A percentile compares a stretch with the other conserved stretches of the same genome.
Evolutionary conservation across 192 early-diverging fungal genomes (phyloP).

Genomic region (Geranomyces variabilis): DNA sequence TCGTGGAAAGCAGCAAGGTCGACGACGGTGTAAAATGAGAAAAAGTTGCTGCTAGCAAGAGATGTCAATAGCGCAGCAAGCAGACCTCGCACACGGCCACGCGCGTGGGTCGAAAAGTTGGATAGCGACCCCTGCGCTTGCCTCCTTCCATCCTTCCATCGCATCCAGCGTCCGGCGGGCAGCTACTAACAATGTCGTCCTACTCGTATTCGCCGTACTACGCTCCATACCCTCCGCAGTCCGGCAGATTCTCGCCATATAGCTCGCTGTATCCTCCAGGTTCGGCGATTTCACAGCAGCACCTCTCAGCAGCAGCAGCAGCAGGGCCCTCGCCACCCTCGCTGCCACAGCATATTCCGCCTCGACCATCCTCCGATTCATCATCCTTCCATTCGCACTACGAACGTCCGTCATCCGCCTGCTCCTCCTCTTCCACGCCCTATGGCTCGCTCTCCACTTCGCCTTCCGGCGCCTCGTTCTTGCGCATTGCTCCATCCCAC

Average conservation of each 20-base stretch:
- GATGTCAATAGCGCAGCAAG: no score
- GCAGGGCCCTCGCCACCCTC: constrained; percentile 4
- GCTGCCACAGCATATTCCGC: background rate
- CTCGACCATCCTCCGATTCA: background rate
- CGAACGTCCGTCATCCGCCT: background rate
- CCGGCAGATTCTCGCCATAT: constrained; percentile 16
- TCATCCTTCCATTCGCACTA: background rate
- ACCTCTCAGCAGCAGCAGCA: background rate
- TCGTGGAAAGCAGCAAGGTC: no score
- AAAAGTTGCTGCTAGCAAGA: no score
- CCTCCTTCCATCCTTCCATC: background rate
- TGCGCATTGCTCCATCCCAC: background rate
- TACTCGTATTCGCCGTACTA: constrained; percentile 30
- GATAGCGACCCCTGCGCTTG: no score
- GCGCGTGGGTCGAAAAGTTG: no score
- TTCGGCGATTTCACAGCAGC: background rate
- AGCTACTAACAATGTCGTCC: background rate
- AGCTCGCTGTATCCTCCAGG: background rate
- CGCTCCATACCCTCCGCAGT: constrained; percentile 15
- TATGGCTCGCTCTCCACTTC: background rate
- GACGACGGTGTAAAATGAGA: no score
- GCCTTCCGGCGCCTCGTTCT: background rate
- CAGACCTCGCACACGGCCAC: no score
- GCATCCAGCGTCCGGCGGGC: background rate
- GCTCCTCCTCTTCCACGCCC: background rate